These are phyloP conservation scores for Raphanus sativus DNA, from an alignment of 345 rosid genomes.

Conservation along the genomic window DNA sequence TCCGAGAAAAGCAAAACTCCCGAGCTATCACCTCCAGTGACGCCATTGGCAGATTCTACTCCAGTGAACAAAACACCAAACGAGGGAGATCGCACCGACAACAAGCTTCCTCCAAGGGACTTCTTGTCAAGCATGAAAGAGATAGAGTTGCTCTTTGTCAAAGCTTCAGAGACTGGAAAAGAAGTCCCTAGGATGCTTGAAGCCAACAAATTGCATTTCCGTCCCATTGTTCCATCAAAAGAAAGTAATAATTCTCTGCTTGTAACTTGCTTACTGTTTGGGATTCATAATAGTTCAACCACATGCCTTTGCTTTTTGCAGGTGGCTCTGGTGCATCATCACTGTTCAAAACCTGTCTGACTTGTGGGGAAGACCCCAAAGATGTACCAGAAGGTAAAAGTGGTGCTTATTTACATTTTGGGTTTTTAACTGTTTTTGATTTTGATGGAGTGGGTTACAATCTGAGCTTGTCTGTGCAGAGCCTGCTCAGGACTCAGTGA, in stretches of 20 bases:
- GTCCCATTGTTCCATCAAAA: slow-evolving; percentile 60
- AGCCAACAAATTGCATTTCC: slow-evolving; percentile 88
- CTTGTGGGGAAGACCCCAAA: slow-evolving; percentile 78
- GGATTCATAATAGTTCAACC: no score
- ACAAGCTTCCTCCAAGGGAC: slow-evolving; percentile 66
- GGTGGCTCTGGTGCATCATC: slow-evolving; percentile 49
- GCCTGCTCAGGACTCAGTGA: slow-evolving; percentile 59
- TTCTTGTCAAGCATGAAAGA: slow-evolving; percentile 82
- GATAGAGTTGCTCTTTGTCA: slow-evolving; percentile 68
- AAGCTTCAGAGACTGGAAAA: slow-evolving; percentile 90
- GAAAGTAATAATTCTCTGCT: no score
- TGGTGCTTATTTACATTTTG: background rate
- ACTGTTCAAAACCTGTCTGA: slow-evolving; percentile 70
- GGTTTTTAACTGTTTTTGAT: background rate
- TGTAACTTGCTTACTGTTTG: no score
- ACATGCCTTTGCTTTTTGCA: no score
- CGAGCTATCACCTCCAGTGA: slow-evolving; percentile 62
- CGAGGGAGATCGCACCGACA: slow-evolving; percentile 51
- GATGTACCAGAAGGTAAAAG: slow-evolving; percentile 72
- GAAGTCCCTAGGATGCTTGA: slow-evolving; percentile 99
- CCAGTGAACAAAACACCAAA: slow-evolving; percentile 46
- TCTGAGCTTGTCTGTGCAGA: slow-evolving; percentile 44
- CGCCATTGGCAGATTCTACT: slow-evolving; percentile 44
- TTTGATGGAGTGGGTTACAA: slow-evolving; percentile 31
- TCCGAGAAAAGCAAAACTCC: slow-evolving; percentile 65